Evolutionary conservation across 164 flowering plant species (phyloP), one percentile per base, ranked within the genome.

Genomic region (Tetracentron sinense): DNA sequence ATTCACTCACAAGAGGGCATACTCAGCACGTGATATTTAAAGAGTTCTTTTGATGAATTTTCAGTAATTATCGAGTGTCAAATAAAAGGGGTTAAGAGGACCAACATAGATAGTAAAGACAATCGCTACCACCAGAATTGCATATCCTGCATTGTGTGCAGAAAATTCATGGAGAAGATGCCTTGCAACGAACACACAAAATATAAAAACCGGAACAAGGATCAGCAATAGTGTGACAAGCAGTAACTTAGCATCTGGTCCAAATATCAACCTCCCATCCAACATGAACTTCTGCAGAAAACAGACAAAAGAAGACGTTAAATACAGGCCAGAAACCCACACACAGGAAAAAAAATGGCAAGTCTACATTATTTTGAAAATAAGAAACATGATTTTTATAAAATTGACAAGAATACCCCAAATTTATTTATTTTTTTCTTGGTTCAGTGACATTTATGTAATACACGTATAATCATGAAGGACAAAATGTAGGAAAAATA

Each of bases 231-330:
- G 53, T 12, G 96, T 90, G 71, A 80, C 82, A 71, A 87, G 62
- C 63, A 93, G 69, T 22, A 96, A 87, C 71, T 70, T 79, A 51
- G 89, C 95, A 83, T 93, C 97, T 29, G 98, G 98, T 56, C 98
- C 98, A 78, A 93, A 87, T 66, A 93, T 83, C 77, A 93, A 67
- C 78, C 97, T 80, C 77, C 97, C 97, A 52, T 85, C 83, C 56
- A 90, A 74, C 30, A 88, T 56, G 66, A 92, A 92, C 53, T 74
- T 85, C 98, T 92, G 93, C 79, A 82, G 46, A 66, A 66, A 57
- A 55, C 21, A 59, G 6, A 66, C 6, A 48, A 62, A 64, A 57
- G 62, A 61, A 12, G 10, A 65, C 47, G 17, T 64, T 19, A 56
- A 19, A 62, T 23, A 47, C 23, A 66, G 23, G 46, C 55, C 23